Evolutionary conservation across 1,139 yeast species (phyloP).

Genomic region (Geotrichum carabidarum): DNA sequence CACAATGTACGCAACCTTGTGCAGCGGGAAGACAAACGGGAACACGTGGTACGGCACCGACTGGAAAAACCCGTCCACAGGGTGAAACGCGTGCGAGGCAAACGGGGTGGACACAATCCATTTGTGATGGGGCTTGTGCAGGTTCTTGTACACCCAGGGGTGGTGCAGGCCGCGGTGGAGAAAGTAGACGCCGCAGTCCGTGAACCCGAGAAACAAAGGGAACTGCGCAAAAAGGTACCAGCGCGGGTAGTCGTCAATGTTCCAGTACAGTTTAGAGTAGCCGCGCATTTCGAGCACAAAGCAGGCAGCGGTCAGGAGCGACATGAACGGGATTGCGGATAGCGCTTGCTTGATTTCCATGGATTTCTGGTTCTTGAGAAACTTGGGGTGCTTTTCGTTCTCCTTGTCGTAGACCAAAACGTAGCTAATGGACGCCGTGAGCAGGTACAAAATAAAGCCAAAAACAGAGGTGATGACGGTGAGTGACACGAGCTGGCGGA

Average conservation of each 20-base stretch:
- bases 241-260: constrained; percentile 61
- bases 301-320: constrained; percentile 80
- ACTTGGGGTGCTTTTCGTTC: constrained; percentile 92
- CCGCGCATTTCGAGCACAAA: constrained; percentile 81
- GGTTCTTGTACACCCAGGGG: constrained; percentile 74
- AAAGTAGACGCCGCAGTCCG: constrained; percentile 87
- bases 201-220: constrained; percentile 77
- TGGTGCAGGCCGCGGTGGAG: constrained; percentile 91
- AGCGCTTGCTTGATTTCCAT: constrained; percentile 75
- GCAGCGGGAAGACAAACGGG: constrained; percentile 88
- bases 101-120: constrained; percentile 98
- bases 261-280: constrained; percentile 68
- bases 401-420: constrained; percentile 74
- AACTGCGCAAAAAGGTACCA: constrained; percentile 58
- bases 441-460: constrained; percentile 75
- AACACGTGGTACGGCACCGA: constrained; percentile 87
- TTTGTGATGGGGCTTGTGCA: constrained; percentile 97
- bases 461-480: constrained; percentile 70
- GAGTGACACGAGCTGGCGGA: constrained; percentile 72
- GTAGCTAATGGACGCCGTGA: constrained; percentile 73
- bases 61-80: constrained; percentile 94
- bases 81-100: constrained; percentile 98
- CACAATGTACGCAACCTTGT: constrained; percentile 73
- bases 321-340: constrained; percentile 85
- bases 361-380: constrained; percentile 83